Percentiles rank a stretch among this genome's conserved stretches.
These are phyloP conservation scores for Cladophialophora yegresii DNA, from an alignment of 2,329 filamentous ascomycete species.

Conservation along the genomic window DNA sequence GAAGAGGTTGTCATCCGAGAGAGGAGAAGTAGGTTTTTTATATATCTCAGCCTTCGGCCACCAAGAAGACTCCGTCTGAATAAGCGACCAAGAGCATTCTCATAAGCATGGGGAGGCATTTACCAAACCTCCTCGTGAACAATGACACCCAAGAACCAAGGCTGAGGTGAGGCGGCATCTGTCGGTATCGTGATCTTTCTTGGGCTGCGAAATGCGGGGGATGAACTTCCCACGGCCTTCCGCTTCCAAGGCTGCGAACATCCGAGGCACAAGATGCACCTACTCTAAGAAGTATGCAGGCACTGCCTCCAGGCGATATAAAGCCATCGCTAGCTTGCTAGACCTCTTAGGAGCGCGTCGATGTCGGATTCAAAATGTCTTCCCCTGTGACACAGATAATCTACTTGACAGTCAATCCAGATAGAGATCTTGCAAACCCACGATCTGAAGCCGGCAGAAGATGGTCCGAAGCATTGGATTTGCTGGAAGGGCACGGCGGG, in stretches of 20 bases:
- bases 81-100: not conserved
- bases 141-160: not conserved
- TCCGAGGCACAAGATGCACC: not conserved
- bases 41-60: not conserved
- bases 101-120: not conserved
- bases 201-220: not conserved
- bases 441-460: constrained; percentile 31
- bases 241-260: constrained; percentile 4
- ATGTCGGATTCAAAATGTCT: not conserved
- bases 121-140: not conserved
- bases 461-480: constrained; percentile 33
- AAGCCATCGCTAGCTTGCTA: not conserved
- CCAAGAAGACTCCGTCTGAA: not conserved
- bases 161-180: not conserved
- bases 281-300: not conserved
- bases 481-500: constrained; percentile 33
- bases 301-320: not conserved
- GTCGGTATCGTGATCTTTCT: not conserved
- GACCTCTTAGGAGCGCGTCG: not conserved
- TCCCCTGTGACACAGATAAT: constrained; percentile 20
- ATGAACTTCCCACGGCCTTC: not conserved
- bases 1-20: not conserved
- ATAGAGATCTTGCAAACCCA: constrained; percentile 14
- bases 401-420: constrained; percentile 18
- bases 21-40: not conserved